Conservation (phyloP, 1,139 yeast genomes). For the Yamadazyma aaseri region DNA sequence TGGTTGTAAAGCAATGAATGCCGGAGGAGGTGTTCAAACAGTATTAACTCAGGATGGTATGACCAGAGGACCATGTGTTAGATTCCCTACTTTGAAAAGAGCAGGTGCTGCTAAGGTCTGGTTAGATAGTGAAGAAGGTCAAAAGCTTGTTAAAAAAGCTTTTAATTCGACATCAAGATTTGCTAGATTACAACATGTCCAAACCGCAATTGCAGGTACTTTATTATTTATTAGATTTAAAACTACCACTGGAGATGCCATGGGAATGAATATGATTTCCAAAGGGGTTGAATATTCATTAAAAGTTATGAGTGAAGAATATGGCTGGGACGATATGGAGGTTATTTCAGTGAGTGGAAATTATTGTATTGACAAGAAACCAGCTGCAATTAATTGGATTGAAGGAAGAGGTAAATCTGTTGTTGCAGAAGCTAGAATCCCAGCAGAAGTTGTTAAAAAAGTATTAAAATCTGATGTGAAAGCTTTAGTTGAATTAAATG, state of each 20-base stretch:
- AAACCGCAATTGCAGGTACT: constrained; percentile 96
- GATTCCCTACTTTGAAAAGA: constrained; percentile 75
- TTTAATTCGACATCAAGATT: constrained; percentile 96
- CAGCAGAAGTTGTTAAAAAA: constrained; percentile 72
- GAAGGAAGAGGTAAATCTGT: constrained; percentile 98
- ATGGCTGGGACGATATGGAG: constrained; percentile 93
- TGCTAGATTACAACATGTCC: constrained; percentile 87
- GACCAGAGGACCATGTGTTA: constrained; percentile 99
- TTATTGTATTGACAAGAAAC: constrained; percentile 95
- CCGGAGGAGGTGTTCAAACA: constrained; percentile 94
- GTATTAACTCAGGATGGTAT: constrained; percentile 95
- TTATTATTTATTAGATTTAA: constrained; percentile 84
- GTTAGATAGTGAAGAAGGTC: constrained; percentile 96
- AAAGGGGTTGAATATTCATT: constrained; percentile 93
- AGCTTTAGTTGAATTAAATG: constrained; percentile 86
- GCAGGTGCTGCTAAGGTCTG: constrained; percentile 95
- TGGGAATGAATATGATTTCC: constrained; percentile 99
- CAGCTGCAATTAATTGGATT: constrained; percentile 98
- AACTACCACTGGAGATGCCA: constrained; percentile 98
- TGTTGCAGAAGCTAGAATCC: constrained; percentile 95
- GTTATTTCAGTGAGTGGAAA: constrained; percentile 93
- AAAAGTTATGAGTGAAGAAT: constrained; percentile 79
- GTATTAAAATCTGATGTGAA: constrained; percentile 91
- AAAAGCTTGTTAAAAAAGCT: constrained; percentile 74
- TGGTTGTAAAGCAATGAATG: constrained; percentile 96